Evolutionary conservation across 2,329 filamentous ascomycete species (phyloP).

Genomic region (Fusarium abutilonis): DNA sequence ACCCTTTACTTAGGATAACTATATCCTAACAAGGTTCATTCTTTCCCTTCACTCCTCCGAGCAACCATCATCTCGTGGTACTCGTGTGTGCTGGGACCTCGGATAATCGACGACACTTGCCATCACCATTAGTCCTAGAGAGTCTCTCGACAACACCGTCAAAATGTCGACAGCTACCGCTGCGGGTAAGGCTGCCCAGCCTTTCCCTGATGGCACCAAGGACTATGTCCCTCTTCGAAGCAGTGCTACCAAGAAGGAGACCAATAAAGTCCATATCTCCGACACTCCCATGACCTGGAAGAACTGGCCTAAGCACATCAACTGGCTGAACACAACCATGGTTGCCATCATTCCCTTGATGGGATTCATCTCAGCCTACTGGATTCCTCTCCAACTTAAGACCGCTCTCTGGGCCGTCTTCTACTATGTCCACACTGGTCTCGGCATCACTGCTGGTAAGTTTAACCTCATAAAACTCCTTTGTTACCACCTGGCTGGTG

Average conservation of each 20-base stretch:
- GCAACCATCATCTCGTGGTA: constrained; percentile 34
- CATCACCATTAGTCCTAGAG: constrained; percentile 9
- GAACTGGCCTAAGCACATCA: constrained; percentile 93
- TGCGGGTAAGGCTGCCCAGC: constrained; percentile 50
- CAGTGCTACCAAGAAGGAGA: constrained; percentile 34
- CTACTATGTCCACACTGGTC: constrained; percentile 86
- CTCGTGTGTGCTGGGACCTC: constrained; percentile 34
- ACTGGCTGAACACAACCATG: constrained; percentile 89
- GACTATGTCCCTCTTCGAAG: constrained; percentile 63
- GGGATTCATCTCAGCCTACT: constrained; percentile 79
- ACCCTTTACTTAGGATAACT: constrained; percentile 34
- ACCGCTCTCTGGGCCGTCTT: constrained; percentile 77
- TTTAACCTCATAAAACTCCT: constrained; percentile 2
- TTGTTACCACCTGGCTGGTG: not conserved
- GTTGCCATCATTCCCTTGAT: constrained; percentile 80
- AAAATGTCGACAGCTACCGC: constrained; percentile 54
- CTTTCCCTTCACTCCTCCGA: constrained; percentile 26
- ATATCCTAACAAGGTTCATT: constrained; percentile 29
- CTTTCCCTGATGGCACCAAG: constrained; percentile 63
- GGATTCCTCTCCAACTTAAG: constrained; percentile 77
- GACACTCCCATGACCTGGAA: constrained; percentile 80
- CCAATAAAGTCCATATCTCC: constrained; percentile 73
- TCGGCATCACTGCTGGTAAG: constrained; percentile 81
- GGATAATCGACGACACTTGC: constrained; percentile 28
- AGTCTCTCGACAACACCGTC: constrained; percentile 13